Evolutionary conservation across 2,329 filamentous ascomycete species (phyloP), one percentile per base, ranked within the genome.

Genomic region (Colletotrichum coccodes): DNA sequence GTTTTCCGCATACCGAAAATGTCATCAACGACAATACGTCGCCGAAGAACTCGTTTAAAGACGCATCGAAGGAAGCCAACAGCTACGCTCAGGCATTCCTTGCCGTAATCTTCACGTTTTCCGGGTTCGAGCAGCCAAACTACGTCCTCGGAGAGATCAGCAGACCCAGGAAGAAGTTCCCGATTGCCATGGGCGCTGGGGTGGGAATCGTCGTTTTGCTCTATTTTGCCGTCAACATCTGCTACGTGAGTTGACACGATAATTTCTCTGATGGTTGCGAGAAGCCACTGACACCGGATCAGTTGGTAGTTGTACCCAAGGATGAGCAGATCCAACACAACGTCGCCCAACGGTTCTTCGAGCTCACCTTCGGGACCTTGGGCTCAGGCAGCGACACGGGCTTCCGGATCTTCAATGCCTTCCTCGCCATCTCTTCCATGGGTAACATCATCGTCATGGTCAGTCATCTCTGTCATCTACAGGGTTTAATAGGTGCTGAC

Each of bases 371-470:
- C 18, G 77, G 77, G 16, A 60, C 74, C 16, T 68, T 81, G 9
- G 78, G 57, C 7, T 26, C 70, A 3, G 58, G 76, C 16, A 73
- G 75, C 3, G 63, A 73, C 1, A 67, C 72, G 5, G 76, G 75
- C 9, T 72, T 76, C 6, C 76, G 79, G 1, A 80, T 85, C 8
- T 79, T 87, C 67, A 80, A 85, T 16, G 83, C 80, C 0, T 82
- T 89, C 47, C 79, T 88, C 7, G 86, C 87, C 4, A 76, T 89
- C 30, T 87, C 84, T 2, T 85, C 82, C 28, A 80, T 89, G 56
- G 87, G 87, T 0, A 89, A 89, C 72, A 84, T 90, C 47, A 79
- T 89, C 14, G 84, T 86, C 23, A 86, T 86, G 77, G 71, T 72
- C 60, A 32, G 59, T 40, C 38, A 18, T 36, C 16, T 21, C 16